Evolutionary conservation across 163 green algal genomes (phyloP).

Genomic region (Scenedesmus sp.): DNA sequence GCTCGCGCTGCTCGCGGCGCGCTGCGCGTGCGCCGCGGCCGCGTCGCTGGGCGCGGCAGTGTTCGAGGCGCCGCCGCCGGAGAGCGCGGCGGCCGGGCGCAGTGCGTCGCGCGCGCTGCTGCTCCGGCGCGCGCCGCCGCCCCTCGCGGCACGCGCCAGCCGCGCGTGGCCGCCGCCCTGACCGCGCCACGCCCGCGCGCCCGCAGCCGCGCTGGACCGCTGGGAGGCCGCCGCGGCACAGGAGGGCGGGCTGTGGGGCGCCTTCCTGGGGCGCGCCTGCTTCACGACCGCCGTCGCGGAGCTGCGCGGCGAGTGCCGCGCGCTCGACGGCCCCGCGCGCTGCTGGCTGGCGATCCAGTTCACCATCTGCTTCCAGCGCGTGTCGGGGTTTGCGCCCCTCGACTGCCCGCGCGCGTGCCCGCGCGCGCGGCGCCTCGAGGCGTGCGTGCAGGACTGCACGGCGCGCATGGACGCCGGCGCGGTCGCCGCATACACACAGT

Average conservation of each 20-base stretch:
- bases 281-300: not conserved
- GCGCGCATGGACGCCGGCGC: conserved; percentile 23
- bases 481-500: conserved; percentile 5
- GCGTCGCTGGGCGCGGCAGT: too few relatives aligned
- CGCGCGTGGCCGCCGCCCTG: too few relatives aligned
- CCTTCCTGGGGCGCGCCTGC: conserved; percentile 27
- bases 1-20: too few relatives aligned
- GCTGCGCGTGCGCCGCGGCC: too few relatives aligned
- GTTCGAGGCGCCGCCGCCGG: too few relatives aligned
- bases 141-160: too few relatives aligned
- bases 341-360: conserved; percentile 41
- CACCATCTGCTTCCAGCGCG: conserved; percentile 34
- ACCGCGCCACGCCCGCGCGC: not conserved
- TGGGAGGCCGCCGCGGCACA: conserved; percentile 19
- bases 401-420: conserved; percentile 16
- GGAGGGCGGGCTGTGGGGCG: conserved; percentile 19
- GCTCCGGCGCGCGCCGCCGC: too few relatives aligned
- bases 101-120: too few relatives aligned
- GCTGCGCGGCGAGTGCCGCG: conserved; percentile 24
- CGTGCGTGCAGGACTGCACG: conserved; percentile 33
- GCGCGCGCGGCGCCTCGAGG: not conserved
- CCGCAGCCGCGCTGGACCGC: conserved; percentile 15
- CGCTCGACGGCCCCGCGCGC: conserved; percentile 6
- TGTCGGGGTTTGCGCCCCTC: not conserved
- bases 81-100: too few relatives aligned